Evolutionary conservation across 306 rosid species (phyloP), one percentile per base, ranked within the genome.

Genomic region (Cicer pinnatifidum): DNA sequence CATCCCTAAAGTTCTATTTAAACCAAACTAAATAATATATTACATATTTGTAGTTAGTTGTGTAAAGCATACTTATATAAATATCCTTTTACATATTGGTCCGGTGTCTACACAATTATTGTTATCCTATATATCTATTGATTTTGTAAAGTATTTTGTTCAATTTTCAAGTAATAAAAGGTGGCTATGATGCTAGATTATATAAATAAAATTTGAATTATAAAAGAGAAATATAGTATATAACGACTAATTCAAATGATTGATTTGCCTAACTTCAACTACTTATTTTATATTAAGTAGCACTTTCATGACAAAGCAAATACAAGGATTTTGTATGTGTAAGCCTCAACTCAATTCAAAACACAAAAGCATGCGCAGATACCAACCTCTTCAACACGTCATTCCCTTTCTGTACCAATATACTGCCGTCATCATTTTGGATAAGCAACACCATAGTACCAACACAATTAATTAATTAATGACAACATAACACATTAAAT

Each of bases 381-480:
- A 35, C 84, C 60, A 44, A 74, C 52, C 40, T 78, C 33, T 44
- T 57, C 54, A 41, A 37, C 81, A 79, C 88, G 69, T 86, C 82
- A 75, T 38, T 52, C 6, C 70, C n/a, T 65, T 82, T 44, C 44
- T 67, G 52, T 47, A 52, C 20, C 66, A 6, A 58, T 28, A 45
- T 17, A 11, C 9, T 51, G 62, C 64, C 75, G 82, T 82, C 71
- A 80, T 80, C 87, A 33, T 70, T 85, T 72, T 46, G 82, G 88
- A 81, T 86, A 86, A 87, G 89, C 73, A 76, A 76, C 76, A 74
- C 56, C 67, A 62, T 28, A 41, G 40, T 69, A 53, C 75, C 0
- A 46, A 43, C 66, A 67, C 62, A 44, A 44, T 40, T 39, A 11
- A 57, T 20, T 16, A 11, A 48, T 28, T 10, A 35, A 28, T 28